phyloP scores from a whole-genome alignment of 768 basidiomycete genomes.

The Hericium alpestre region DNA sequence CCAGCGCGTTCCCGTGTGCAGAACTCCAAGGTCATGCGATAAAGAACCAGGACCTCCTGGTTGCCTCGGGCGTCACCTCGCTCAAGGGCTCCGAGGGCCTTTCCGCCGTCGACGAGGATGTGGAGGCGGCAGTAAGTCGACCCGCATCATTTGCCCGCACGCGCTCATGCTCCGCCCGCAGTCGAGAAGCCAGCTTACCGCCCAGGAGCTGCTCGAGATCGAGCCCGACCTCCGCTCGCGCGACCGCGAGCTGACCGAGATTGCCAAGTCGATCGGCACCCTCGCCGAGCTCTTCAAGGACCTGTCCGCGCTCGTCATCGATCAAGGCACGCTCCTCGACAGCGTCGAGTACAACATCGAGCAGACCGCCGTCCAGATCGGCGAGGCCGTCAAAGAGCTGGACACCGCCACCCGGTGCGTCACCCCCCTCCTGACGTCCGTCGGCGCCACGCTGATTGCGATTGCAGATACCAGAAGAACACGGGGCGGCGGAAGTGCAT shows the following conservation, averaged over 20 bases:
- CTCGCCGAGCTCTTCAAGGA: conserved; percentile 97
- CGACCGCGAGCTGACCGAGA: conserved; percentile 70
- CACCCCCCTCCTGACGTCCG: not conserved
- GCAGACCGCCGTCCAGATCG: conserved; percentile 71
- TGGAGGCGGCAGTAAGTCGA: conserved; percentile 62
- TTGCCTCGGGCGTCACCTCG: conserved; percentile 80
- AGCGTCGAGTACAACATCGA: conserved; percentile 97
- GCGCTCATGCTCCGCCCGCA: conserved; percentile 13
- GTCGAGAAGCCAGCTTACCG: conserved; percentile 24
- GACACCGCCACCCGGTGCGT: conserved; percentile 69
- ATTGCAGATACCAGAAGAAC: conserved; percentile 78
- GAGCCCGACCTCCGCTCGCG: conserved; percentile 34
- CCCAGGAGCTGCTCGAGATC: conserved; percentile 23
- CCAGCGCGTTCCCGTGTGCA: conserved; percentile 20
- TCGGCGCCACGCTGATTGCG: not conserved
- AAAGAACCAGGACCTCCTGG: conserved; percentile 89
- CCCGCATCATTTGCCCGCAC: conserved; percentile 2
- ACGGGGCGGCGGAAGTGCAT: conserved; percentile 91
- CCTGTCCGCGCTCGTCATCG: conserved; percentile 84
- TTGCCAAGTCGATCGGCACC: conserved; percentile 83
- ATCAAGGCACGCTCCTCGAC: conserved; percentile 94
- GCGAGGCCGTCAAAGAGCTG: conserved; percentile 79
- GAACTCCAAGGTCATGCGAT: conserved; percentile 96
- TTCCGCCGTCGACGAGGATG: conserved; percentile 82
- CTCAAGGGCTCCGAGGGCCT: conserved; percentile 75